These are phyloP conservation scores for Tanacetum coccineum DNA, from an alignment of 129 eudicot species.

Conservation along the genomic window DNA sequence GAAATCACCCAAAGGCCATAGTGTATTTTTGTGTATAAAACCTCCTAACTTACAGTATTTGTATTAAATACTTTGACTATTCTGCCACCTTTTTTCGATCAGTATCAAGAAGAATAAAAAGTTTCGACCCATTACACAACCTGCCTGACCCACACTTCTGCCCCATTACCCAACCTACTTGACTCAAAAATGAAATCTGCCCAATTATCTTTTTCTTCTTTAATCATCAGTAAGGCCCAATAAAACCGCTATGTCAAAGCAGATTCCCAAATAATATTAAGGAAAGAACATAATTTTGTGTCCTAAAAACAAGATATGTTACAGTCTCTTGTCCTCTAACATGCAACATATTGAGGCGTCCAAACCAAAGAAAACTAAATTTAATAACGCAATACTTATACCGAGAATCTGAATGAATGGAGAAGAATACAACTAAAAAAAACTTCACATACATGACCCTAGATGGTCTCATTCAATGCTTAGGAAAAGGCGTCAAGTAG, in stretches of 20 bases:
- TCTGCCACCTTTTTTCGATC: too few species aligned
- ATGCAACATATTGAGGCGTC: background rate
- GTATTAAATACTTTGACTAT: too few species aligned
- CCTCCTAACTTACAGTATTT: too few species aligned
- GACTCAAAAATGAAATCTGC: background rate
- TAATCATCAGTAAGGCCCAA: background rate
- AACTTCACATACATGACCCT: too few species aligned
- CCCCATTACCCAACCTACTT: background rate
- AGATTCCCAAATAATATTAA: background rate
- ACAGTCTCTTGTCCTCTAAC: background rate
- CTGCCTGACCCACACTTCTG: too few species aligned
- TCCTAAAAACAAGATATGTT: conserved; percentile 1
- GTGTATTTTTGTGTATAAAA: too few species aligned
- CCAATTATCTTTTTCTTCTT: background rate
- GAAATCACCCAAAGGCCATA: too few species aligned
- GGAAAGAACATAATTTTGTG: background rate
- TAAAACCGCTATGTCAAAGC: conserved; percentile 2
- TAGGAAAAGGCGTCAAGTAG: too few species aligned
- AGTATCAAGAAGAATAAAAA: too few species aligned
- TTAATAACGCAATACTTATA: background rate
- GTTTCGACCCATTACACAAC: too few species aligned
- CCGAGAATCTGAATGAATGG: background rate
- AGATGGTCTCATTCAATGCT: too few species aligned
- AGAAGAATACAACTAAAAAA: background rate
- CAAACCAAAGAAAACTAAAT: background rate